Evolutionary conservation across 768 basidiomycete genomes (phyloP), one percentile per base, ranked within the genome.

Genomic region (Chalciporus pseudorubinellus): DNA sequence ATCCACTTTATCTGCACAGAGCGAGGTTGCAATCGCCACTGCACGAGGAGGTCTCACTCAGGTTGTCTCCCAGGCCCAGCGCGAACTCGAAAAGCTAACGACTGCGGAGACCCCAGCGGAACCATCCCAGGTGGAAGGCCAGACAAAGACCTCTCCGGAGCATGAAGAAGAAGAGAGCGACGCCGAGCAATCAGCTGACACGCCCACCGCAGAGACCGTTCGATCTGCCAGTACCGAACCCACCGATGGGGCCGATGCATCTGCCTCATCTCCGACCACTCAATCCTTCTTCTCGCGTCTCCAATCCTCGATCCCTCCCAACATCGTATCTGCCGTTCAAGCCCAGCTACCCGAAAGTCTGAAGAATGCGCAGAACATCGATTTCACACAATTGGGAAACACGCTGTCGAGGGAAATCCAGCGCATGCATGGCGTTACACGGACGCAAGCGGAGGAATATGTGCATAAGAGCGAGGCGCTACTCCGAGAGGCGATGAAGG

Each of bases 401-500:
- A 82, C 81, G 42, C 70, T 93, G 51, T 66, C 83, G 24, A 67
- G 74, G 29, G 86, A 92, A 60, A 79, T 90, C 53, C 79, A 83
- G 60, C 83, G 81, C 44, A 83, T 90, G 31, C 89, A 92, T 62
- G 88, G 85, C 39, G 79, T 87, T 36, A 84, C 82, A 46, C 77
- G 77, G n/a, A 73, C 83, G 5, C 87, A 87, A 55, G 90, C 90
- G 6, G 92, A 92, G 66, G 92, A 89, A 59, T 92, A 92, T 63
- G 80, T 87, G 26, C 83, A 85, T 60, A 87, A 83, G 73, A 85
- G 85, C 65, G 85, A 87, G 57, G 75, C 67, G 8, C 62, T 86
- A 29, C 65, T 87, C 26, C 75, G 80, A 36, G 86, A 85, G 51
- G 88, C 83, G 2, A 78, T 90, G 60, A 86, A 83, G 60, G 90